Base-by-base conservation (phyloP, 108 stramenopile species). In the Ochromonas danica region DNA sequence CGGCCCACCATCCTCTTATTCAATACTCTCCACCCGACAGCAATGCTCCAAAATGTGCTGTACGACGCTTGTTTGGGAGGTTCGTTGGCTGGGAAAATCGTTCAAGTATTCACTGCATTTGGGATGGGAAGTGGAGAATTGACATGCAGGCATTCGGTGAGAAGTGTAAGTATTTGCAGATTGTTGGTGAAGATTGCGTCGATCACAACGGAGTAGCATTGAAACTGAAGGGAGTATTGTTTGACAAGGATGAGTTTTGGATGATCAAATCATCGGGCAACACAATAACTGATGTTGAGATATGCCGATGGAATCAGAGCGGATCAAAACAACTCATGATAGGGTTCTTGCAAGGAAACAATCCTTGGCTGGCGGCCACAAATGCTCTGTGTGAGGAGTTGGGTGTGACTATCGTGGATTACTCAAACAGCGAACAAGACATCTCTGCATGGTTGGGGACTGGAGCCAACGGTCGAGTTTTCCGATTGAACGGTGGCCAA, bases 91-190 rank as follows among this genome's bases (percentile, higher is more conserved):
- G 51, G 51, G 51, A 57, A 22, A 57, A 22, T 57, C 51, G 51
- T 57, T 57, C 51, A 22, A 57, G 51, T 57, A 57, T 57, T 57
- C 51, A 57, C 51, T 57, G 51, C 51, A 57, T 57, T 57, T 57
- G 51, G 51, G 51, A 57, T 22, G 51, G 17, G 17, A 57, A 57
- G 22, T 57, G 51, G 51, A 57, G 22, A 57, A 57, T 57, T 22
- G 22, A 22, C 51, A 57, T 57, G 51, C 51, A 22, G 51, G 10
- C 51, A 17, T 57, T 57, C 51, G 51, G 51, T 57, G 51, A 57
- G 51, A 57, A 57, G 51, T 57, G 51, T 57, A 57, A 57, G 51
- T 57, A 57, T 57, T 22, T 57, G 10, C 51, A 57, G 51, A 57
- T 10, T 22, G 51, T 22, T 57, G 51, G 51, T 22, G 51, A 57